These are phyloP conservation scores for Fomitiporia mediterranea DNA, from an alignment of 1,284 basidiomycete genomes.

Conservation along the genomic window DNA sequence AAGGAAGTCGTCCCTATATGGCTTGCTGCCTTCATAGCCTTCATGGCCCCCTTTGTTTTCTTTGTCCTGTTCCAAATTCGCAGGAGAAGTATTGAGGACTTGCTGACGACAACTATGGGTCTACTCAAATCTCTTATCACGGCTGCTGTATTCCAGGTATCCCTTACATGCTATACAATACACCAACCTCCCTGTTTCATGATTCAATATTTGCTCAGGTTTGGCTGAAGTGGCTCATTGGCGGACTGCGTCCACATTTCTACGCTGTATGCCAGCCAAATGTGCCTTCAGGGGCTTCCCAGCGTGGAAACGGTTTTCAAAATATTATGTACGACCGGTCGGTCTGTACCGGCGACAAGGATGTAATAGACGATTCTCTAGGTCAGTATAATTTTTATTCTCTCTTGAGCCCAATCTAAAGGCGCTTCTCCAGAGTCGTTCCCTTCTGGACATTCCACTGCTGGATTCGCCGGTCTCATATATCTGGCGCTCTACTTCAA, in stretches of 20 bases:
- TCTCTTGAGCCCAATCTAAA: neutral
- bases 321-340: constrained; percentile 45
- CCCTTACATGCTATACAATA: neutral
- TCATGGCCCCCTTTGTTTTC: constrained; percentile 50
- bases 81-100: constrained; percentile 40
- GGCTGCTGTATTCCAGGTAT: constrained; percentile 28
- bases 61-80: constrained; percentile 45
- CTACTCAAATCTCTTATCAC: constrained; percentile 44
- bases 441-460: constrained; percentile 46
- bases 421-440: constrained; percentile 34
- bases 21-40: constrained; percentile 47
- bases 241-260: constrained; percentile 46
- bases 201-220: constrained; percentile 38
- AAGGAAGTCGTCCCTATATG: constrained; percentile 52
- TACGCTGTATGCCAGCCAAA: constrained; percentile 46
- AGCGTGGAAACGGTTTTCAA: constrained; percentile 41
- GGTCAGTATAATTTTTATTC: neutral
- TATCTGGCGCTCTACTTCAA: constrained; percentile 55
- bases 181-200: neutral
- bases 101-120: constrained; percentile 48
- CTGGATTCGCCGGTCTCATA: constrained; percentile 46
- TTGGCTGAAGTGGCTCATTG: constrained; percentile 53
- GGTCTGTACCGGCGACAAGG: constrained; percentile 48
- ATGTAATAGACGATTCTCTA: constrained; percentile 49
- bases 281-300: constrained; percentile 31